Conservation (phyloP, 768 basidiomycete species). For the Exidia glandulosa region DNA sequence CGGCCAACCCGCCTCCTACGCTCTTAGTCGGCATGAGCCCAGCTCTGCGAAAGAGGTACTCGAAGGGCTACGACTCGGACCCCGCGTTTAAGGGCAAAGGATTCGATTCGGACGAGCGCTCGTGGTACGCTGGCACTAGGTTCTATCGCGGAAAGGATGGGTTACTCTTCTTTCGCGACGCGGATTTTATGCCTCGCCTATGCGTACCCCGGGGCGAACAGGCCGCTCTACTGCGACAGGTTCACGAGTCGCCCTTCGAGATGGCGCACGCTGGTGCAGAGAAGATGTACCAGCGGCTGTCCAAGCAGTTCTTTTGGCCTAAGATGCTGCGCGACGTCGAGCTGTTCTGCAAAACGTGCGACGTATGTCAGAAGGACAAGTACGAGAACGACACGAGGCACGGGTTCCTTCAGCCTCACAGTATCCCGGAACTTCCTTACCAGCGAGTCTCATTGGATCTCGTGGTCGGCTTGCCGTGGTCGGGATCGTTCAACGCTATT, state of each 20-base stretch:
- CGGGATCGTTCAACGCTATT: slow-evolving; percentile 10
- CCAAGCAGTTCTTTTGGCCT: neutral
- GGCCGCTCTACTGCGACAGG: neutral
- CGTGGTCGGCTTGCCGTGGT: slow-evolving; percentile 2
- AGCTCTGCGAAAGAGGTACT: no score
- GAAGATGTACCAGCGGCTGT: slow-evolving; percentile 4
- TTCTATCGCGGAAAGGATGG: slow-evolving; percentile 8
- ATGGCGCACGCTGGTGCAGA: slow-evolving; percentile 6
- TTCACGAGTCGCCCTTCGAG: slow-evolving; percentile 3
- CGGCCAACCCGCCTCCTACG: no score
- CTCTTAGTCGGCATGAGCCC: no score
- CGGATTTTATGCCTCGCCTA: slow-evolving; percentile 6
- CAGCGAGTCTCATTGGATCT: slow-evolving; percentile 7
- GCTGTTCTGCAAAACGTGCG: slow-evolving; percentile 2
- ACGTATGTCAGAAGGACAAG: slow-evolving; percentile 9
- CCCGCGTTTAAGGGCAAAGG: no score
- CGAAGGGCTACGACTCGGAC: no score
- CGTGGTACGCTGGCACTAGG: slow-evolving; percentile 3
- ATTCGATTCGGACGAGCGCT: neutral
- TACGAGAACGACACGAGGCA: neutral
- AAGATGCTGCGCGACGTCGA: slow-evolving; percentile 6
- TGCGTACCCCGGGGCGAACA: slow-evolving; percentile 5
- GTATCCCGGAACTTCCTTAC: slow-evolving; percentile 6
- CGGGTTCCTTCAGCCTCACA: slow-evolving; percentile 4
- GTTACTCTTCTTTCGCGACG: slow-evolving; percentile 9